Conservation (phyloP, 2,329 filamentous ascomycete genomes). For the Phyllosticta citribraziliensis region DNA sequence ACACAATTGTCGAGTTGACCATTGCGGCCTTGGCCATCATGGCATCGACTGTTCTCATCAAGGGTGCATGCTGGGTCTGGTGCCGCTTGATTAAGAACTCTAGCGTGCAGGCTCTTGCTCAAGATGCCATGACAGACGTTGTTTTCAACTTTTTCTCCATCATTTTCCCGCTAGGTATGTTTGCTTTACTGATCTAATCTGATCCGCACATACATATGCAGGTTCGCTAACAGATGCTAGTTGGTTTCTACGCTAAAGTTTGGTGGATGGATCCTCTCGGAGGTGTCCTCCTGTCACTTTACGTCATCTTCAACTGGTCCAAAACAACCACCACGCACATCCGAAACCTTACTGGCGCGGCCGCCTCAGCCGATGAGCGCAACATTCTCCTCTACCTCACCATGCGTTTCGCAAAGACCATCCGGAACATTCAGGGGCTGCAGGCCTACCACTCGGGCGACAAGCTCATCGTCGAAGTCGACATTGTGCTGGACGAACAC, state of each 20-base stretch:
- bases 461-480: slow-evolving; percentile 74
- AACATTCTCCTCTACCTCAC: slow-evolving; percentile 83
- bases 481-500: slow-evolving; percentile 70
- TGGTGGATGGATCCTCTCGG: slow-evolving; percentile 82
- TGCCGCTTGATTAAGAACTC: slow-evolving; percentile 79
- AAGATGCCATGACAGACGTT: slow-evolving; percentile 63
- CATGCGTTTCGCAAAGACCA: slow-evolving; percentile 85
- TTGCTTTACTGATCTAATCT: background rate
- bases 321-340: slow-evolving; percentile 66
- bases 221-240: slow-evolving; percentile 19
- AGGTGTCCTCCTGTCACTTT: slow-evolving; percentile 64
- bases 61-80: slow-evolving; percentile 77
- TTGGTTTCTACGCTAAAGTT: slow-evolving; percentile 63
- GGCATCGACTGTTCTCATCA: slow-evolving; percentile 70
- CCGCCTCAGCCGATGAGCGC: slow-evolving; percentile 68
- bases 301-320: slow-evolving; percentile 74
- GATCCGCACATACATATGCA: background rate
- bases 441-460: slow-evolving; percentile 80
- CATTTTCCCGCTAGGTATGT: slow-evolving; percentile 63
- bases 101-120: slow-evolving; percentile 68
- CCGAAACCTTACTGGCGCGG: slow-evolving; percentile 68
- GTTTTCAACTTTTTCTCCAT: slow-evolving; percentile 88
- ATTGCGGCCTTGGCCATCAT: slow-evolving; percentile 69
- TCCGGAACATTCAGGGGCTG: slow-evolving; percentile 74
- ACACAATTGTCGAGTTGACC: slow-evolving; percentile 61